These are phyloP conservation scores for Fraxinus velutina DNA, from an alignment of 305 asterid genomes.

Conservation along the genomic window DNA sequence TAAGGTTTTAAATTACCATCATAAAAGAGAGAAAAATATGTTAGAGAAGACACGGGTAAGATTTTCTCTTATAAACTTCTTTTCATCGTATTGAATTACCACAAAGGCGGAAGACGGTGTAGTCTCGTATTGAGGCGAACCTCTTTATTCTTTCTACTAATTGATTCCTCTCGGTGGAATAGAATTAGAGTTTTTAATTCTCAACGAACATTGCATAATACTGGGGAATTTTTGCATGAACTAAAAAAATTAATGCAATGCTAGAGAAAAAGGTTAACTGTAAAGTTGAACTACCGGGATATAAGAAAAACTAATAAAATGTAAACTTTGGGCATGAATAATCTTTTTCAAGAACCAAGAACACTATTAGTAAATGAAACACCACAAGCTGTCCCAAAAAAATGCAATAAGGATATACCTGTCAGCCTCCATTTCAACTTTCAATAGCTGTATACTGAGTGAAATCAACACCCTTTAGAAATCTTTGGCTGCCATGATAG, in stretches of 20 bases:
- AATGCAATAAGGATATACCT: conserved; percentile 38
- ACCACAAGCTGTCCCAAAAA: not conserved
- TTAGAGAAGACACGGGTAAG: not conserved
- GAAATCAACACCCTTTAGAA: conserved; percentile 17
- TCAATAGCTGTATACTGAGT: conserved; percentile 12
- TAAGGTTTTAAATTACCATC: not conserved
- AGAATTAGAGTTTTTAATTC: not conserved
- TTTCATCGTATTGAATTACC: not conserved
- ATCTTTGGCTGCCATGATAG: conserved; percentile 25
- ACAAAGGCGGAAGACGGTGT: not conserved
- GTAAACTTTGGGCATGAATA: not conserved
- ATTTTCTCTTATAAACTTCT: not conserved
- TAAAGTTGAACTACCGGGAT: not conserved
- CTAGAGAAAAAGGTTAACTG: not conserved
- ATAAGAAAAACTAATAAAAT: not conserved
- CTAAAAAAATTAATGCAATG: not conserved
- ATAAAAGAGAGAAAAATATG: not conserved
- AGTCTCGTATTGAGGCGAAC: not conserved
- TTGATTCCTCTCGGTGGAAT: not conserved
- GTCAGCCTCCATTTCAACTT: conserved; percentile 56
- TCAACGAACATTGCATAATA: not conserved
- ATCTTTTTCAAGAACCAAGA: not conserved
- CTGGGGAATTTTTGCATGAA: not conserved
- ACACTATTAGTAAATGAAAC: not conserved
- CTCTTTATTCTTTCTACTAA: not conserved